Percentiles rank a stretch among this genome's conserved stretches.
These are phyloP conservation scores for Stephania japonica DNA, from an alignment of 164 flowering plant species.

Conservation along the genomic window DNA sequence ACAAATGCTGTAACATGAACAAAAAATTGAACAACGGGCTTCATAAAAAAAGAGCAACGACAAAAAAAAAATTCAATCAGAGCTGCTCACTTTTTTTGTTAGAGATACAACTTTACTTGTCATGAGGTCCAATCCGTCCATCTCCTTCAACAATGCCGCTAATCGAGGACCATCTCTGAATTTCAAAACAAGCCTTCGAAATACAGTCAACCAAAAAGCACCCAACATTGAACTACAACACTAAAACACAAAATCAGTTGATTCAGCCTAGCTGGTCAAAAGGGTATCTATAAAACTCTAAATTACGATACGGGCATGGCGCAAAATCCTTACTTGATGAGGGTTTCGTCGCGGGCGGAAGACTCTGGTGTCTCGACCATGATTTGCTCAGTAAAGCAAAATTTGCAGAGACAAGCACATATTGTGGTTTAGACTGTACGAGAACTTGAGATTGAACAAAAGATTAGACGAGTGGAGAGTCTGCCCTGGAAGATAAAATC, in stretches of 20 bases:
- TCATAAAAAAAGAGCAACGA: too few relatives aligned
- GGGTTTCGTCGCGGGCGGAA: background rate
- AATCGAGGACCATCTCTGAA: conserved; percentile 63
- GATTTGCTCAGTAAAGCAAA: background rate
- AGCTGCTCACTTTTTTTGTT: conserved; percentile 46
- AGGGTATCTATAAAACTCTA: background rate
- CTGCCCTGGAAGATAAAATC: background rate
- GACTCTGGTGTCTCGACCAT: conserved; percentile 9
- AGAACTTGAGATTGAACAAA: background rate
- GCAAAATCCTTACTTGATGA: conserved; percentile 8
- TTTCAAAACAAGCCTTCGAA: background rate
- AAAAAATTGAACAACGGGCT: background rate
- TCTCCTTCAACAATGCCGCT: conserved; percentile 58
- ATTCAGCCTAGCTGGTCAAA: background rate
- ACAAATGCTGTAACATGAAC: too few relatives aligned
- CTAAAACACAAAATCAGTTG: background rate
- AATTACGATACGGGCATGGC: background rate
- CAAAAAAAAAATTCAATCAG: background rate
- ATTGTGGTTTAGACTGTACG: too few relatives aligned
- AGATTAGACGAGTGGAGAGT: background rate
- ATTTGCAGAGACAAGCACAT: background rate
- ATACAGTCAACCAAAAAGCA: too few relatives aligned
- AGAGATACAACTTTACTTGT: conserved; percentile 55
- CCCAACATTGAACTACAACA: background rate
- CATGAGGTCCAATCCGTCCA: conserved; percentile 70